phyloP scores from a whole-genome alignment of 2,329 filamentous ascomycete genomes.

The Phaeosphaeriaceae sp. region DNA sequence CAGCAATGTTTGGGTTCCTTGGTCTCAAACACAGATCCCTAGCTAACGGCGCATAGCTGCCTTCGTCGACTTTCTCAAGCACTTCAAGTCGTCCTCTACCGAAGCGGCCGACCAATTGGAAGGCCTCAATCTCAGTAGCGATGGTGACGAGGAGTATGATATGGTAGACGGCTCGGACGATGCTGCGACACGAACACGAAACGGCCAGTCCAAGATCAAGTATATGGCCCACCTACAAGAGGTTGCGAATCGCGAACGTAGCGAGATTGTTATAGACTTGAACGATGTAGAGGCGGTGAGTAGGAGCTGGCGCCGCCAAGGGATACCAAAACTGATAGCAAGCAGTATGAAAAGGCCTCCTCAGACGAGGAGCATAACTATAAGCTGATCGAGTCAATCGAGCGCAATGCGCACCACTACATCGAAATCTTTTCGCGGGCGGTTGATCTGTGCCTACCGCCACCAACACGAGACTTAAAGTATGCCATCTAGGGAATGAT shows the following conservation, averaged over 20 bases:
- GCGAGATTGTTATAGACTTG: constrained; percentile 84
- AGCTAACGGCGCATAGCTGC: constrained; percentile 63
- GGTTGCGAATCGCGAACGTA: constrained; percentile 77
- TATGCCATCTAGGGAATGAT: constrained; percentile 51
- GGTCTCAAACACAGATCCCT: constrained; percentile 15
- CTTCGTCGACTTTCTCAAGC: constrained; percentile 85
- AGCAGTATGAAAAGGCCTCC: constrained; percentile 73
- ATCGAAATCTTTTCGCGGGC: constrained; percentile 89
- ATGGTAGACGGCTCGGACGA: constrained; percentile 85
- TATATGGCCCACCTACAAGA: constrained; percentile 89
- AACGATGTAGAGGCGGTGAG: constrained; percentile 81
- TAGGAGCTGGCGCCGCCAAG: background rate
- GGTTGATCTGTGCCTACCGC: constrained; percentile 84
- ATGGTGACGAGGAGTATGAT: constrained; percentile 89
- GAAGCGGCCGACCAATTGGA: constrained; percentile 81
- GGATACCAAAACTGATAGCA: constrained; percentile 18
- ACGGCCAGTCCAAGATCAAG: constrained; percentile 70
- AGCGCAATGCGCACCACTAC: constrained; percentile 92
- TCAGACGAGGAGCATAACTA: constrained; percentile 66
- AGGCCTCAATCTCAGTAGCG: constrained; percentile 83
- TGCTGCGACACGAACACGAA: constrained; percentile 55
- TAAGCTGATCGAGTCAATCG: constrained; percentile 81
- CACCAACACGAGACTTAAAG: constrained; percentile 77
- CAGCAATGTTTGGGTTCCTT: constrained; percentile 71
- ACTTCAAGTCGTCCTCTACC: constrained; percentile 81